Evolutionary conservation across 345 rosid genomes (phyloP), one percentile per base, ranked within the genome.

Genomic region (Pistacia vera): DNA sequence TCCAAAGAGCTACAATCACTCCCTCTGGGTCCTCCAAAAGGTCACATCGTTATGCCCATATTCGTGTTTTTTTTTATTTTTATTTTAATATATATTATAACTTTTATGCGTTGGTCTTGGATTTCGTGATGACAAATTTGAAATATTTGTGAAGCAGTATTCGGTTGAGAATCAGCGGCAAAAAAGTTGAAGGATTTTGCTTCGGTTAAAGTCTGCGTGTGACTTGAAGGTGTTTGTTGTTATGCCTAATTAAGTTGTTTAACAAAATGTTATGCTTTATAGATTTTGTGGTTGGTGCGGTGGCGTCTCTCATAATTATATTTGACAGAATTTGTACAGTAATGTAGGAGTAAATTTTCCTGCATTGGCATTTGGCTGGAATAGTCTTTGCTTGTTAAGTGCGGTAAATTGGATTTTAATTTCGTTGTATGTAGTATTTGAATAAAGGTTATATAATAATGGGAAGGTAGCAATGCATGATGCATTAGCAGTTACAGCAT

Each of bases 1-100:
- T 87, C 79, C 93, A 81, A 70, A 84, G 99, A 61, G 88, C 97
- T 14, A 91, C 64, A 88, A 86, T 81, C 99, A 96, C 85, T 93
- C 99, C 64, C 77, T 92, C 58, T 93, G 99, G 99, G 91, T 96
- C 78, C 95, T 93, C 86, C 84, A 83, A 75, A 96, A 96, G 99
- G 97, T 92, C 41, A 54, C 5, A 38, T 36, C 52, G 5, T n/a
- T 72, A 4, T 60, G 9, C 17, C 13, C 66, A 7, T 8, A 22
- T 22, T 41, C 44, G 13, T 60, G 22, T 38, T 10, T 51, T 1
- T 59, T 41, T 20, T 33, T 48, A 46, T 61, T 22, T 35, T 17
- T 51, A n/a, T n/a, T n/a, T n/a, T 22, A 22, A 22, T 22, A 22
- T 22, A 18, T 51, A 6, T 13, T 0, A n/a, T 4, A 0, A 28